Conservation (phyloP, 163 green algal genomes). For the Picocystis sp. region DNA sequence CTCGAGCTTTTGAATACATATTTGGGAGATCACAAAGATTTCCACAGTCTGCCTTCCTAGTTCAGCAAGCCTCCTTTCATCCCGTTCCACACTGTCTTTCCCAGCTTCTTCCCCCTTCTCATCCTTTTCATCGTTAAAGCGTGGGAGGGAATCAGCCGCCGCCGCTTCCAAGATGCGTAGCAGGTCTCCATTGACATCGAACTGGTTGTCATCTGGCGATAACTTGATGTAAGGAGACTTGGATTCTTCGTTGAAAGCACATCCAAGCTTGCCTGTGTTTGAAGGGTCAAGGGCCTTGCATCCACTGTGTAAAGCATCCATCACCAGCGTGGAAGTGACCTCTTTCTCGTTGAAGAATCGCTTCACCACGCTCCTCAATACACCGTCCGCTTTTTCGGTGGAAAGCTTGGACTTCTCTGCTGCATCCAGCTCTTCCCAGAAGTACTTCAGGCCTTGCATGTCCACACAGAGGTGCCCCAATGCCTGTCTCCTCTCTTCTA, state of each 20-base stretch:
- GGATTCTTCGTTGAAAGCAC: background rate
- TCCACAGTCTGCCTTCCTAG: slow-evolving; percentile 73
- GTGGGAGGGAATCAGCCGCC: slow-evolving; percentile 37
- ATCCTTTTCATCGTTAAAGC: slow-evolving; percentile 33
- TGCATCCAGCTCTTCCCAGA: slow-evolving; percentile 25
- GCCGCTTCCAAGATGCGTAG: slow-evolving; percentile 24
- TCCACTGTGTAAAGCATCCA: slow-evolving; percentile 85
- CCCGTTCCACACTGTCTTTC: slow-evolving; percentile 56
- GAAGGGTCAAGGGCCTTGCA: slow-evolving; percentile 42
- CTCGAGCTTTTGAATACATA: slow-evolving; percentile 55
- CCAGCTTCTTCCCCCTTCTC: slow-evolving; percentile 25
- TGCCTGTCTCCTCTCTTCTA: slow-evolving; percentile 66
- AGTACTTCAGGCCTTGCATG: slow-evolving; percentile 23
- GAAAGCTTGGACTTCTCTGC: slow-evolving; percentile 6
- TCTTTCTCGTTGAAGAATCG: slow-evolving; percentile 98
- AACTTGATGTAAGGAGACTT: background rate
- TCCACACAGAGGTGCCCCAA: slow-evolving; percentile 31
- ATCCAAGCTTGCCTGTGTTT: slow-evolving; percentile 3
- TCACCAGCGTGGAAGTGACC: slow-evolving; percentile 92
- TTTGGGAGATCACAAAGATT: slow-evolving; percentile 71
- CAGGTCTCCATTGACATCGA: slow-evolving; percentile 28
- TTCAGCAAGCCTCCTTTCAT: slow-evolving; percentile 78
- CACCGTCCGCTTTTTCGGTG: slow-evolving; percentile 11
- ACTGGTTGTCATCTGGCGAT: slow-evolving; percentile 10
- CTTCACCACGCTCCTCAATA: slow-evolving; percentile 64